phyloP scores from a whole-genome alignment of 805 yeast species.

The Suhomyces xylopsoci region DNA sequence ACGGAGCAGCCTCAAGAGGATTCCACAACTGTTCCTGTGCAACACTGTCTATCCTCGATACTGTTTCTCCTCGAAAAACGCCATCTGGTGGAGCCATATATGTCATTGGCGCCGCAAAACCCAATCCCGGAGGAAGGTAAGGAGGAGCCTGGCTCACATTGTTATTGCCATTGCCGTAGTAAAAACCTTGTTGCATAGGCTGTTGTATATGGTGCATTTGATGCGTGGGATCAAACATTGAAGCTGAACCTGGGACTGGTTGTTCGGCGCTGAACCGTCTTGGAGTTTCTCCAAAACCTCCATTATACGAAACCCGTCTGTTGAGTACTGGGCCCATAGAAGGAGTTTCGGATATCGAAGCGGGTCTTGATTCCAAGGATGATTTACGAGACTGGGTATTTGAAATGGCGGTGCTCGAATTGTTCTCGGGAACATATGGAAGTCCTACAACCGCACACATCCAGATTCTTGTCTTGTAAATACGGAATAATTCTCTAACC shows the following conservation, averaged over 20 bases:
- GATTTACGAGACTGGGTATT: not conserved
- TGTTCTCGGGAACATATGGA: slow-evolving; percentile 22
- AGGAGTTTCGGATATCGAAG: not conserved
- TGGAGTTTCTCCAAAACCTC: not conserved
- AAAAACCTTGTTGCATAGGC: not conserved
- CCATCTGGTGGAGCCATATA: not conserved
- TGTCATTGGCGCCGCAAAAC: not conserved
- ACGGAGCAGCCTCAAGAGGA: not conserved
- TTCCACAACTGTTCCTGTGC: not conserved
- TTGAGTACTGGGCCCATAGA: not conserved
- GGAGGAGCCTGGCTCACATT: not conserved
- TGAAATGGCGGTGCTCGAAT: not conserved
- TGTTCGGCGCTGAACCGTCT: not conserved
- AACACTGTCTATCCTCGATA: slow-evolving; percentile 3
- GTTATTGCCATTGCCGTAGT: not conserved
- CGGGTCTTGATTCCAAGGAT: not conserved
- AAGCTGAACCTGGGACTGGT: not conserved
- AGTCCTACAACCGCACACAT: slow-evolving; percentile 63
- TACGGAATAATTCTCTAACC: slow-evolving; percentile 69
- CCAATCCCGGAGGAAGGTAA: not conserved
- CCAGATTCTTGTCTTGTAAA: slow-evolving; percentile 81
- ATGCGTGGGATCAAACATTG: not conserved
- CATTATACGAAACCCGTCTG: not conserved
- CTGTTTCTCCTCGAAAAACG: not conserved
- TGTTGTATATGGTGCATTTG: not conserved